phyloP scores from a whole-genome alignment of 192 early-diverging fungal species.

The Coemansia sp. region DNA sequence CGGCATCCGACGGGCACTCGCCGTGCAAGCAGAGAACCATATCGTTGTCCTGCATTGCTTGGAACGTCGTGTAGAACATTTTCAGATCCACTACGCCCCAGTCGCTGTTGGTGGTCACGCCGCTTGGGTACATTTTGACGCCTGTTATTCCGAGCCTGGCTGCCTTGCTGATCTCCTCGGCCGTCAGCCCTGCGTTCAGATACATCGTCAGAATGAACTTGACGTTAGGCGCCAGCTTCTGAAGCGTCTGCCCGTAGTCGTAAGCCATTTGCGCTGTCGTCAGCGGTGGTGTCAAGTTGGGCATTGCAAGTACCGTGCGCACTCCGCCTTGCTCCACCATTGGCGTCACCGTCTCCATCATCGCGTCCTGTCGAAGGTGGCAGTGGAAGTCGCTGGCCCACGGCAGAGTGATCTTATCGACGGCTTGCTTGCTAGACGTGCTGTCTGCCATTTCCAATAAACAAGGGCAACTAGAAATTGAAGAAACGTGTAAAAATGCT shows the following conservation, averaged over 20 bases:
- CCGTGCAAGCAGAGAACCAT: constrained; percentile 97
- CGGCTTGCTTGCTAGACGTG: neutral
- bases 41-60: constrained; percentile 91
- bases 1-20: constrained; percentile 85
- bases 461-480: too few relatives aligned
- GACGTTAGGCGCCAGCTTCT: constrained; percentile 81
- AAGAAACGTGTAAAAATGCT: too few relatives aligned
- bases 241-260: constrained; percentile 77
- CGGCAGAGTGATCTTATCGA: constrained; percentile 63
- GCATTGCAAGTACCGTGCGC: constrained; percentile 91
- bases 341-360: constrained; percentile 91
- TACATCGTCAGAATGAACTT: constrained; percentile 95
- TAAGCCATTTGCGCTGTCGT: constrained; percentile 85
- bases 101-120: constrained; percentile 98
- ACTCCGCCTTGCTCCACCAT: constrained; percentile 78
- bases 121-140: constrained; percentile 92
- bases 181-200: constrained; percentile 82
- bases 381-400: constrained; percentile 88
- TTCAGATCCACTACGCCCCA: constrained; percentile 77
- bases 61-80: constrained; percentile 89
- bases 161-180: constrained; percentile 87
- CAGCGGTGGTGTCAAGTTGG: constrained; percentile 92
- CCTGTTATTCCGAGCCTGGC: constrained; percentile 81
- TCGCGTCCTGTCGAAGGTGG: constrained; percentile 88
- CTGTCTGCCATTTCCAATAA: neutral